phyloP scores from a whole-genome alignment of 2,329 filamentous ascomycete genomes.

The Hypoxylon sp. region DNA sequence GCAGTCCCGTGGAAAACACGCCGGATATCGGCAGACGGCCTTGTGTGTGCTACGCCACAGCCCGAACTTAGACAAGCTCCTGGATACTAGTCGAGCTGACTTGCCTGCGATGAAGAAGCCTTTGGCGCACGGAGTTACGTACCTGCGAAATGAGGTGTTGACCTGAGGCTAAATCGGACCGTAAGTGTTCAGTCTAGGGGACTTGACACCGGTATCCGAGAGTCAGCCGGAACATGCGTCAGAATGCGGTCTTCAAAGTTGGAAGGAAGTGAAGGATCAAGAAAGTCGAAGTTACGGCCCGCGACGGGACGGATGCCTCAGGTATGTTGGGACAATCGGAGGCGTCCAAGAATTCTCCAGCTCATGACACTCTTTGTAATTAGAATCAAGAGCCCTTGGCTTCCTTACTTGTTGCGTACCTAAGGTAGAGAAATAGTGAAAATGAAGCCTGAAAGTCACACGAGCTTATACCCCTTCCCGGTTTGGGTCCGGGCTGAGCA shows the following conservation, averaged over 20 bases:
- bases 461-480: not conserved
- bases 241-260: not conserved
- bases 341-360: not conserved
- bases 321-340: not conserved
- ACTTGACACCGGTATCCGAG: too few species aligned
- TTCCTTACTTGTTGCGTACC: not conserved
- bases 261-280: not conserved
- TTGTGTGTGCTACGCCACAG: not conserved
- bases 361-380: not conserved
- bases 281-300: too few species aligned
- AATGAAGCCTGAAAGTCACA: not conserved
- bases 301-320: not conserved
- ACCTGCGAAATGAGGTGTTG: too few species aligned
- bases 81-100: not conserved
- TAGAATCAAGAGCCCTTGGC: not conserved
- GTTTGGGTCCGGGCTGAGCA: not conserved
- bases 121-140: too few species aligned
- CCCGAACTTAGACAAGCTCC: not conserved
- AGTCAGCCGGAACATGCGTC: not conserved
- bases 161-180: too few species aligned
- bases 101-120: not conserved
- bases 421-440: not conserved
- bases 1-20: conserved; percentile 23
- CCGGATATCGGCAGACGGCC: conserved; percentile 6
- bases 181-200: too few species aligned